Percentiles rank a stretch among this genome's conserved stretches.
phyloP scores from a whole-genome alignment of 139 green algal species.

The Picochlorum sp. region DNA sequence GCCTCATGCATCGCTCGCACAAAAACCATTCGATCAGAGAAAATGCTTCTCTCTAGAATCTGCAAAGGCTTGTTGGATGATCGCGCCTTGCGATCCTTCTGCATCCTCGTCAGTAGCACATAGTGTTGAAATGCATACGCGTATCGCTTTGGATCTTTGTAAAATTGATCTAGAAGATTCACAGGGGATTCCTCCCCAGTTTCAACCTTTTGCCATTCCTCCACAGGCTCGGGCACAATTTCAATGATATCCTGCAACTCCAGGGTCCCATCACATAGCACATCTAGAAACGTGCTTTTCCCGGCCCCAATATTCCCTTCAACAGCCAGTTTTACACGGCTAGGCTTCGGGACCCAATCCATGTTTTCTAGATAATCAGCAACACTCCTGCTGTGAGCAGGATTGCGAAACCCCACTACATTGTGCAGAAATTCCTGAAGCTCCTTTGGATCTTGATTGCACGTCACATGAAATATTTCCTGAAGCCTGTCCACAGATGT shows the following conservation, averaged over 20 bases:
- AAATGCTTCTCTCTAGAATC: slow-evolving; percentile 90
- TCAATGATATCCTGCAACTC: slow-evolving; percentile 42
- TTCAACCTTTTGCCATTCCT: slow-evolving; percentile 77
- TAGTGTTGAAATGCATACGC: slow-evolving; percentile 98
- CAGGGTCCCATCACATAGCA: slow-evolving; percentile 18
- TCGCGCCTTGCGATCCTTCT: slow-evolving; percentile 51
- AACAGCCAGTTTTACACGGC: slow-evolving; percentile 76
- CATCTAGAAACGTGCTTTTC: slow-evolving; percentile 87
- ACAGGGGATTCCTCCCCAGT: slow-evolving; percentile 12
- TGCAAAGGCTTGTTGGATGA: slow-evolving; percentile 34
- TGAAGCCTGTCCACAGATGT: slow-evolving; percentile 28
- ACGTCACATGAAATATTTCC: slow-evolving; percentile 13
- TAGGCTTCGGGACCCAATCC: background rate
- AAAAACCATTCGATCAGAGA: slow-evolving; percentile 96
- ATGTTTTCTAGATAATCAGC: slow-evolving; percentile 16
- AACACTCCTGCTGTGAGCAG: slow-evolving; percentile 22
- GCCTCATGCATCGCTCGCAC: slow-evolving; percentile 75
- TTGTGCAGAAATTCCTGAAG: slow-evolving; percentile 28
- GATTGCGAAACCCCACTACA: slow-evolving; percentile 32
- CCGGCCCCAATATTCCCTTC: slow-evolving; percentile 96
- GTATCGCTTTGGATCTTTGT: slow-evolving; percentile 69
- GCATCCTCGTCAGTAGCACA: slow-evolving; percentile 84
- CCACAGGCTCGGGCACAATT: slow-evolving; percentile 88
- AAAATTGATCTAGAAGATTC: slow-evolving; percentile 91
- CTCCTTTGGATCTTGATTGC: background rate